These are phyloP conservation scores for Neocatenulostroma microsporum DNA, from an alignment of 2,329 filamentous ascomycete genomes.

Conservation along the genomic window DNA sequence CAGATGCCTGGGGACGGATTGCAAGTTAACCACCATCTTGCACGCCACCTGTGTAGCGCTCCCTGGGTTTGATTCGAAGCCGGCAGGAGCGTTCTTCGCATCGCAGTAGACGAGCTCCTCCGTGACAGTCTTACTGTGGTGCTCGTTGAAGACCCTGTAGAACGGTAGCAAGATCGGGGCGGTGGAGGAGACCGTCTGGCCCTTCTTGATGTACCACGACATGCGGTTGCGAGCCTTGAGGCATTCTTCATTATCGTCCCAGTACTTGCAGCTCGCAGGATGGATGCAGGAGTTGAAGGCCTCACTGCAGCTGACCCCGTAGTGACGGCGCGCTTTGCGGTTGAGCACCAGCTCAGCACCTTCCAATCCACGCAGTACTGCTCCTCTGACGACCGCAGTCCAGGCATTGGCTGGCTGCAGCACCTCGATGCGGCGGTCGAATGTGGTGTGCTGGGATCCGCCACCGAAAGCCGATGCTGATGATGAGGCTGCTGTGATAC, in stretches of 20 bases:
- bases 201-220: conserved; percentile 76
- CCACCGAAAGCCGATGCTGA: too few relatives aligned
- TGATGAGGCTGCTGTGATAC: too few relatives aligned
- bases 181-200: conserved; percentile 61
- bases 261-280: conserved; percentile 62
- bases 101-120: conserved; percentile 71
- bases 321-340: conserved; percentile 63
- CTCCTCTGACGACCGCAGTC: conserved; percentile 69
- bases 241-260: conserved; percentile 66
- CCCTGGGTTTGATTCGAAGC: conserved; percentile 20
- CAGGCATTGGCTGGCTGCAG: conserved; percentile 74
- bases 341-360: conserved; percentile 65
- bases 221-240: conserved; percentile 75
- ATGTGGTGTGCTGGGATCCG: too few relatives aligned
- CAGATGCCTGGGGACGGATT: conserved; percentile 61
- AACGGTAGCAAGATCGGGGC: conserved; percentile 71
- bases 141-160: conserved; percentile 68
- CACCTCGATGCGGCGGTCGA: conserved; percentile 58
- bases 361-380: conserved; percentile 65
- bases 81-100: conserved; percentile 53
- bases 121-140: conserved; percentile 64
- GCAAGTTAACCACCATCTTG: conserved; percentile 56
- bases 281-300: conserved; percentile 64
- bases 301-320: conserved; percentile 69
- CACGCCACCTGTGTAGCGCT: neutral